Percentiles rank a stretch among this genome's conserved stretches.
These are phyloP conservation scores for Nidularia pulvinata DNA, from an alignment of 768 basidiomycete species.

Conservation along the genomic window DNA sequence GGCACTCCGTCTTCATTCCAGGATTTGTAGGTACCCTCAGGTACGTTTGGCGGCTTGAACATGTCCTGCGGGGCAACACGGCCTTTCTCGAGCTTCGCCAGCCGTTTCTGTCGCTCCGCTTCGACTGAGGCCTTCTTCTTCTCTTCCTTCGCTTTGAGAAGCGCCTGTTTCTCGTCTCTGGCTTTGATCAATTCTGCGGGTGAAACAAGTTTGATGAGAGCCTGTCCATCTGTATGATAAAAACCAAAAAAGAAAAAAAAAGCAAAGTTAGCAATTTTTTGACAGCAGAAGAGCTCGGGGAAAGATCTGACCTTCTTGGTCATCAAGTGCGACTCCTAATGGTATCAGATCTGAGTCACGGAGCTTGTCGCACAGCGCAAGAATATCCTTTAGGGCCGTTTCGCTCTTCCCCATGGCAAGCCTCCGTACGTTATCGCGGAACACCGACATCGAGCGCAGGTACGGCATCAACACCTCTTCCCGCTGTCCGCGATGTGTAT, in stretches of 20 bases:
- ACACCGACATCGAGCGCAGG: slow-evolving; percentile 78
- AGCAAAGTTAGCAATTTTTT: too few relatives aligned
- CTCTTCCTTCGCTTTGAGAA: slow-evolving; percentile 71
- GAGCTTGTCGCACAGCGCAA: slow-evolving; percentile 86
- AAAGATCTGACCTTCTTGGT: slow-evolving; percentile 91
- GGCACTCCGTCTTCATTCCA: slow-evolving; percentile 91
- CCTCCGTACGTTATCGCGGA: slow-evolving; percentile 87
- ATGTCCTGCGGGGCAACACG: slow-evolving; percentile 70
- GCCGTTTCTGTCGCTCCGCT: slow-evolving; percentile 64
- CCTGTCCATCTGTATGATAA: slow-evolving; percentile 85
- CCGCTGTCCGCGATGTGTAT: slow-evolving; percentile 61
- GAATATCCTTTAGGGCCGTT: slow-evolving; percentile 72
- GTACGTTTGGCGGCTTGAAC: slow-evolving; percentile 83
- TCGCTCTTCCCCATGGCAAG: slow-evolving; percentile 76
- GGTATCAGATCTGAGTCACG: slow-evolving; percentile 90
- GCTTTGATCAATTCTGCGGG: slow-evolving; percentile 80
- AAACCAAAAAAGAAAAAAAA: slow-evolving; percentile 8
- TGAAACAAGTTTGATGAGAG: slow-evolving; percentile 90
- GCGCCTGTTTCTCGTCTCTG: slow-evolving; percentile 86
- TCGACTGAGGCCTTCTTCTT: slow-evolving; percentile 76
- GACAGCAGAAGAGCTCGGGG: too few relatives aligned
- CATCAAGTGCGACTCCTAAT: slow-evolving; percentile 95
- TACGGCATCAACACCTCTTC: slow-evolving; percentile 91
- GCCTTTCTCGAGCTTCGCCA: slow-evolving; percentile 86
- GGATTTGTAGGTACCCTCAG: slow-evolving; percentile 70